Evolutionary conservation across 116 monocot species (phyloP).

Genomic region (Trichopus zeylanicus): DNA sequence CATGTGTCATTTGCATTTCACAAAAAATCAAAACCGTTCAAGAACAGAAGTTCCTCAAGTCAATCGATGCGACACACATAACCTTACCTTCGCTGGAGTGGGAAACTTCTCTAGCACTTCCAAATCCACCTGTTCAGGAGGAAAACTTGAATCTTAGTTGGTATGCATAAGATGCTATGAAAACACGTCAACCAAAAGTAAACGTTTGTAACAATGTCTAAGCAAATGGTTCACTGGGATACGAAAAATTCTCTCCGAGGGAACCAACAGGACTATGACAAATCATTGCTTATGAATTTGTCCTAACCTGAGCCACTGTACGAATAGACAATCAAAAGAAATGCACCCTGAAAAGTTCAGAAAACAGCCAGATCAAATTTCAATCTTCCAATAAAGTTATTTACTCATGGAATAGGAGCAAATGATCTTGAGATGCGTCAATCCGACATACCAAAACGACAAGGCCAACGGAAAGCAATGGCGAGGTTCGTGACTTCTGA

Average conservation of each 20-base stretch:
- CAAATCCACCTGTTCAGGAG: neutral
- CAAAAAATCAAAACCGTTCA: too few species aligned
- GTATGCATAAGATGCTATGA: neutral
- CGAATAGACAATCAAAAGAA: conserved; percentile 48
- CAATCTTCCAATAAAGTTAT: too few species aligned
- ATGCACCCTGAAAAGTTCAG: conserved; percentile 34
- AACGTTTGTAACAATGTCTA: too few species aligned
- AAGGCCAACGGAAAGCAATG: conserved; percentile 26
- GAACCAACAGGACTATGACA: neutral
- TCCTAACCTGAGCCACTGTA: conserved; percentile 7
- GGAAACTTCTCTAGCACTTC: neutral
- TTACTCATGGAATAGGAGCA: too few species aligned
- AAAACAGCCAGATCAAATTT: conserved; percentile 3
- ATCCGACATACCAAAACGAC: neutral
- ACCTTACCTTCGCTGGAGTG: neutral
- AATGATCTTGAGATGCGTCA: neutral
- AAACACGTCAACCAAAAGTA: too few species aligned
- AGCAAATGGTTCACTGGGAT: too few species aligned
- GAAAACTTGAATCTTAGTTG: neutral
- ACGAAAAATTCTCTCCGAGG: too few species aligned
- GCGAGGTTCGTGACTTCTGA: conserved; percentile 30
- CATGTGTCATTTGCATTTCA: too few species aligned
- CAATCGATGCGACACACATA: too few species aligned
- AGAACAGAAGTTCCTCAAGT: too few species aligned
- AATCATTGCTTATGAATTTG: too few species aligned